These are phyloP conservation scores for Aspergillus sp. DNA, from an alignment of 2,329 filamentous ascomycete genomes.

Conservation along the genomic window DNA sequence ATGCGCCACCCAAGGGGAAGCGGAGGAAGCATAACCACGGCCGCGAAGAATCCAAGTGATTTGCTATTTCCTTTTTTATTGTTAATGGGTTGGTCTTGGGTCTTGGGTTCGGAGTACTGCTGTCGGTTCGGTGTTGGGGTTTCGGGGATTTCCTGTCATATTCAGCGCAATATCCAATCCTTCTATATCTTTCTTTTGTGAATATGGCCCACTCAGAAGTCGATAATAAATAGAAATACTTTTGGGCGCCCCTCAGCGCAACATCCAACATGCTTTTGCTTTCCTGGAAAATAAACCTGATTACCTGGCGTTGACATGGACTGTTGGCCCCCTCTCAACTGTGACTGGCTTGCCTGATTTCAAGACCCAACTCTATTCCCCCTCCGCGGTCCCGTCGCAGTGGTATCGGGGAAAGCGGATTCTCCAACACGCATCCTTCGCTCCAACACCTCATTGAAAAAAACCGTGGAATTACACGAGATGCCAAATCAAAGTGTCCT, in stretches of 20 bases:
- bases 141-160: constrained; percentile 4
- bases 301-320: not conserved
- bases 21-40: constrained; percentile 66
- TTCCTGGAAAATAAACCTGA: not conserved
- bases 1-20: constrained; percentile 90
- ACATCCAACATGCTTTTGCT: not conserved
- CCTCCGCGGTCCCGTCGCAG: not conserved
- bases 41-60: constrained; percentile 7
- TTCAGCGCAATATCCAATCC: constrained; percentile 13
- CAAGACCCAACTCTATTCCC: not conserved
- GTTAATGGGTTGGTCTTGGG: not conserved
- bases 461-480: not conserved
- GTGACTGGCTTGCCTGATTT: not conserved
- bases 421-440: not conserved
- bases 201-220: constrained; percentile 3
- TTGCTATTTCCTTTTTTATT: not conserved
- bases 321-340: not conserved
- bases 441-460: not conserved
- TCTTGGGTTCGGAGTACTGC: constrained; percentile 9
- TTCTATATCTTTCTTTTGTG: constrained; percentile 14
- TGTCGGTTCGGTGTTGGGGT: constrained; percentile 11
- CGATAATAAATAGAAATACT: constrained; percentile 17
- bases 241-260: constrained; percentile 7
- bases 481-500: not conserved
- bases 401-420: not conserved